phyloP scores from a whole-genome alignment of 352 stramenopile species.

The Pythium plurisporium region DNA sequence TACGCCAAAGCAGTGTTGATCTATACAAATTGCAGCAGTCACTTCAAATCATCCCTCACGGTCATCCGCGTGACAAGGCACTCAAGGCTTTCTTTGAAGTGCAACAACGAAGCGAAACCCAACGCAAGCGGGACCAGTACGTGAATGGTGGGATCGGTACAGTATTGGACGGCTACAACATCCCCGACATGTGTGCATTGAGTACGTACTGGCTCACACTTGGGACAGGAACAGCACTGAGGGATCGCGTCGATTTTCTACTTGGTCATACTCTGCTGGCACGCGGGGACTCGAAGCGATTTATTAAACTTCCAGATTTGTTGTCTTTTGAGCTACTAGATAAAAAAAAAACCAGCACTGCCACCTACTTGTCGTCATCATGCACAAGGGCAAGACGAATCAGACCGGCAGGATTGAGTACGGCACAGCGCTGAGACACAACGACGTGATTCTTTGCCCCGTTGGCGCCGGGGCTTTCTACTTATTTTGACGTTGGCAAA shows the following conservation, averaged over 20 bases:
- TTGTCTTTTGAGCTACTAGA: conserved; percentile 1
- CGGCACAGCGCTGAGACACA: background rate
- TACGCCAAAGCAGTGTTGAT: conserved; percentile 12
- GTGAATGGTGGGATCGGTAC: background rate
- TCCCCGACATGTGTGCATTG: background rate
- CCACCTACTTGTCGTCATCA: background rate
- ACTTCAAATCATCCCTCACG: background rate
- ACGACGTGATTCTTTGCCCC: background rate
- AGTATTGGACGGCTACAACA: background rate
- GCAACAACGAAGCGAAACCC: background rate
- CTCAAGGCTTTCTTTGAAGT: background rate
- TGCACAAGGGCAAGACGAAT: conserved; percentile 8
- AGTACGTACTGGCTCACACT: background rate
- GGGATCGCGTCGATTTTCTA: background rate
- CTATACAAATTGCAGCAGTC: conserved; percentile 2
- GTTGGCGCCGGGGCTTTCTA: background rate
- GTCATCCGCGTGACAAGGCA: background rate
- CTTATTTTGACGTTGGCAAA: background rate
- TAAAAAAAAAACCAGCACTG: background rate
- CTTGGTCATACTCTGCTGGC: background rate
- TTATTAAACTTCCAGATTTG: conserved; percentile 1
- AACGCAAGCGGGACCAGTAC: conserved; percentile 1
- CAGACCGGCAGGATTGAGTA: conserved; percentile 7
- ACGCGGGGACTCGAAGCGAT: background rate
- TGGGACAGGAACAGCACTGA: background rate